Base-by-base conservation (phyloP, 495 filamentous ascomycete species). In the Aspergillus taichungensis region DNA sequence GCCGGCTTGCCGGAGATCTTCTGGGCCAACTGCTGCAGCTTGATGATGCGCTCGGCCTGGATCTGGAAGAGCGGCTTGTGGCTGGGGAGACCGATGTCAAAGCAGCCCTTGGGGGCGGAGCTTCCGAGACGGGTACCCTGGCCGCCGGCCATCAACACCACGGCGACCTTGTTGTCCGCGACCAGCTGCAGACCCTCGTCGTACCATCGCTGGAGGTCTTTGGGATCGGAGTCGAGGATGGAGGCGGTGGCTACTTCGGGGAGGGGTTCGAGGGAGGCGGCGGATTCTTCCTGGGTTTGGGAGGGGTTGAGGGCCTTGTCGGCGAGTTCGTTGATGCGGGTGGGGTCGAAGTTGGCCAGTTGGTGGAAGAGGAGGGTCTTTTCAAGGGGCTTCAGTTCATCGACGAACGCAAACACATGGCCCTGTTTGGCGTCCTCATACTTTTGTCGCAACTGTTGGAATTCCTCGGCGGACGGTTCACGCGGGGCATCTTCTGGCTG, bases 41-140 rank as follows among this genome's bases (percentile, higher is more conserved):
- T 90, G 46, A 70, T 67, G 55, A 99, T 99, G 35, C 94, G 71
- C 79, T 99, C 87, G 11, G 84, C 92, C 66, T 97, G 94, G 44
- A 97, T 84, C 71, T 96, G 88, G 76, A 99, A 99, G 27, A 99
- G 80, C 0, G 87, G 85, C 71, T 99, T 99, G 55, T 83, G 63
- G 52, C 88, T 95, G 29, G 89, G 83, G 45, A 99, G 77, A 33
- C 88, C 88, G 58, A 99, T 95, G 57, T 99, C 81, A 67, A 84
- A 99, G 72, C 88, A 94, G 11, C 92, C 92, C 71, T 99, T 99
- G 46, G 92, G 92, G 6, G 82, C 89, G 13, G 88, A 91, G 74
- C 89, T 95, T 52, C 92, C 92, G 30, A 99, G 68, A 31, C 92
- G 80, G 39, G 92, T 97, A 53, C 92, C 92, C 69, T 99, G 92